Evolutionary conservation across 2,329 filamentous ascomycete species (phyloP), one percentile per base, ranked within the genome.

Genomic region (Coleophoma eucalyptorum): DNA sequence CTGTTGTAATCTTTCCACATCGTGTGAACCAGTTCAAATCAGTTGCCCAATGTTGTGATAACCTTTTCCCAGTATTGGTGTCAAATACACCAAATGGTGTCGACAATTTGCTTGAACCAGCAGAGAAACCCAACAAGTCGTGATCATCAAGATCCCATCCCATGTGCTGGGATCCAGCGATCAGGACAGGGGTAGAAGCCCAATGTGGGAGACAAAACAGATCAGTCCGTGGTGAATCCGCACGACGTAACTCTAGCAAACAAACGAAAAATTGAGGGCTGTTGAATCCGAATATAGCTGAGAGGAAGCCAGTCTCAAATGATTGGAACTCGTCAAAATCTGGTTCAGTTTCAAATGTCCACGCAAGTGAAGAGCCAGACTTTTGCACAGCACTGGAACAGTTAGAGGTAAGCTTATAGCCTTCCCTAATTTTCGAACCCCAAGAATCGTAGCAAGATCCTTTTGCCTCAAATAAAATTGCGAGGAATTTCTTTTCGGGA

Each of bases 91-190:
- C 48, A 19, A 44, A 35, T 3, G 41, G 8, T 15, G 48, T 50
- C 18, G 48, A 34, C 7, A 50, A 26, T 6, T 34, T 44, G 4
- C 40, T 21, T 16, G 40, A 44, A 45, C 44, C 41, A 7, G 31
- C n/a, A 20, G 48, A 50, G 26, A 50, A 50, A 15, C 34, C 15
- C 19, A 50, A 31, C 37, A 50, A 12, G 19, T 50, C 26, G 21
- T 33, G 20, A 19, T 50, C 48, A 38, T 50, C 48, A n/a, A 50
- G 15, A 33, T 50, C 26, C 48, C 48, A 50, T 16, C 31, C 34
- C 40, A 38, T 37, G 16, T 31, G 11, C 31, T 45, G 20, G 3
- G 20, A 5, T 12, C 33, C 40, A 34, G 41, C 33, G 12, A 20
- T 21, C n/a, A 50, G 31, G 7, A 44, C 20, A 13, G 48, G 31